Evolutionary conservation across 2,329 filamentous ascomycete genomes (phyloP).

Genomic region (Ophiosphaerella narmari): DNA sequence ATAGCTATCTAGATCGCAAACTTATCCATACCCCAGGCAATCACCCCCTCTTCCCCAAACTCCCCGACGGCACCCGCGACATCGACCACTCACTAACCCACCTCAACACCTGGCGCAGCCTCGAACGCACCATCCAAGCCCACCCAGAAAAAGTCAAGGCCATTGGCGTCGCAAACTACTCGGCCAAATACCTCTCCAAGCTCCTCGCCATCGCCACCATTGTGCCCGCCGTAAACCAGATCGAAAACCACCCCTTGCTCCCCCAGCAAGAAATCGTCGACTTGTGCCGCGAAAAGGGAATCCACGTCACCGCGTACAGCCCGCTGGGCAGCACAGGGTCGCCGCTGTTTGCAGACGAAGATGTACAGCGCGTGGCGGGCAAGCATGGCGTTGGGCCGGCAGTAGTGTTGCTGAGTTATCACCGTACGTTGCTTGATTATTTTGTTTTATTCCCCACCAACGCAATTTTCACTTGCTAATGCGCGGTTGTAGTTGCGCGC

Average conservation of each 20-base stretch:
- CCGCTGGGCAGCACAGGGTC: constrained; percentile 56
- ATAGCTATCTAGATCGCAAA: background rate
- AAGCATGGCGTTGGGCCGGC: constrained; percentile 56
- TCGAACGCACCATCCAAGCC: constrained; percentile 64
- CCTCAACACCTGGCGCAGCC: constrained; percentile 75
- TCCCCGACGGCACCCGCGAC: constrained; percentile 73
- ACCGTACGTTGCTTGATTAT: constrained; percentile 54
- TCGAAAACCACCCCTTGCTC: constrained; percentile 73
- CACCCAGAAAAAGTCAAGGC: constrained; percentile 54
- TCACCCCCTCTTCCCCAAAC: constrained; percentile 75
- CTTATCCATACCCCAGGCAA: constrained; percentile 54
- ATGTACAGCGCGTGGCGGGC: constrained; percentile 54
- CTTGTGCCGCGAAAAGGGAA: constrained; percentile 68
- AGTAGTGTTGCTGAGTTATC: constrained; percentile 71
- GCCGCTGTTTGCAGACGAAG: constrained; percentile 54
- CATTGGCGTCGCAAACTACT: constrained; percentile 58
- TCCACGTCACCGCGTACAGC: constrained; percentile 73
- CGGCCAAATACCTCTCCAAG: constrained; percentile 53
- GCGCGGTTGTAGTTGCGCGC: constrained; percentile 59
- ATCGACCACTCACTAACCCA: constrained; percentile 72
- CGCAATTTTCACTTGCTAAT: constrained; percentile 30
- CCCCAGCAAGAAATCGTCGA: constrained; percentile 75
- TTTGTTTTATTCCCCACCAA: no score
- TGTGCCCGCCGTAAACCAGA: constrained; percentile 71
- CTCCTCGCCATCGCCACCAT: constrained; percentile 64